Base-by-base conservation (phyloP, 441 rosid species). In the Omphalea diandra region DNA sequence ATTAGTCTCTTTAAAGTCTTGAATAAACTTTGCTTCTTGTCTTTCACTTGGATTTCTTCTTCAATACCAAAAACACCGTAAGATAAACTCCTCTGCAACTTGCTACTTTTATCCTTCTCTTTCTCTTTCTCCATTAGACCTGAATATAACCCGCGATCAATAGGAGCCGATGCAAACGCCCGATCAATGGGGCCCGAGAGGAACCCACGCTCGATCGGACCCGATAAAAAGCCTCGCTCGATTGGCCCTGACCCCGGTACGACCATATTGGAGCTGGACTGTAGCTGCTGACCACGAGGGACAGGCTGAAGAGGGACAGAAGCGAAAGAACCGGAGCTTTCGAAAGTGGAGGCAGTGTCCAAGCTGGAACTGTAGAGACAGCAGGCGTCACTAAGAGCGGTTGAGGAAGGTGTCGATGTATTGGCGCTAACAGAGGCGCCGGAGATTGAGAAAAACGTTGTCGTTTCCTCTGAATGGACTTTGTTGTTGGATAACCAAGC, bases 151-250 rank as follows among this genome's bases (percentile, higher is more conserved):
- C 86, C 90, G 7, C 84, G 90, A 67, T 83, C 89, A n/a, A 86
- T 79, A 35, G 93, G 96, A 7, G 90, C 90, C 0, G 90, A 89
- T 22, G 65, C 38, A 61, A 80, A 81, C 20, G 87, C 88, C 27
- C 87, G 87, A 77, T 92, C 96, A 14, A 86, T 80, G 33, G 95
- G 95, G 20, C 90, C 91, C 0, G 90, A 89, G 6, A 64, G 35
- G 50, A 80, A 80, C 27, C 92, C 90, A 27, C 87, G 86, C 80
- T 92, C 97, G 24, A 86, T 87, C 31, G 96, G 94, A 75, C 89
- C 92, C 69, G 89, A 85, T 72, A 88, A 66, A 77, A 89, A 83
- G 14, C 90, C 86, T 40, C 88, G 77, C 49, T 88, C 98, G 7
- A 90, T 81, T 22, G 97, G 94, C 73, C 97, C 88, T 6, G 97